phyloP scores from a whole-genome alignment of 148 eudicot species.

The Rhododendron vialii region DNA sequence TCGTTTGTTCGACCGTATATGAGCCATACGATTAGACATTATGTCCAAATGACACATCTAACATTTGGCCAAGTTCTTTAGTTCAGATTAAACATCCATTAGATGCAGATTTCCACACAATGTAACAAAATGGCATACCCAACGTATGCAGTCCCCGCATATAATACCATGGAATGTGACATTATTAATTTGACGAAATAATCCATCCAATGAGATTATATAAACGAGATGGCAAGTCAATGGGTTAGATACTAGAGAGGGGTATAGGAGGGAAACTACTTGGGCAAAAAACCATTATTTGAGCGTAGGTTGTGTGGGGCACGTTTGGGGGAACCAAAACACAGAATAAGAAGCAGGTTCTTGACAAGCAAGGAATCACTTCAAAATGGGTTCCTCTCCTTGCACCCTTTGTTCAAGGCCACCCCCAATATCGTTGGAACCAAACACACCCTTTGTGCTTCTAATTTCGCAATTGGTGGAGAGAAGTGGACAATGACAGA shows the following conservation, averaged over 20 bases:
- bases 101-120: background rate
- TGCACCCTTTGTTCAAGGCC: constrained; percentile 2
- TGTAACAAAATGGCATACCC: background rate
- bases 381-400: constrained; percentile 9
- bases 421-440: background rate
- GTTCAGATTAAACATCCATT: background rate
- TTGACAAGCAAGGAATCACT: constrained; percentile 15
- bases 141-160: background rate
- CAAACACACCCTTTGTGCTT: background rate
- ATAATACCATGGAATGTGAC: background rate
- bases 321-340: constrained; percentile 1
- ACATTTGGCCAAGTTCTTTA: background rate
- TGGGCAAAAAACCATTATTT: background rate
- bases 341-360: background rate
- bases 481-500: background rate
- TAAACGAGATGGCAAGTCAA: background rate
- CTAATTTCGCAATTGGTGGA: background rate
- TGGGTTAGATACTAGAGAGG: background rate
- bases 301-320: constrained; percentile 21
- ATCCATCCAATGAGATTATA: background rate
- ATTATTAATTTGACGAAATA: background rate
- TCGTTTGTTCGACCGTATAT: background rate
- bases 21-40: background rate
- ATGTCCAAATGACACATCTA: background rate
- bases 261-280: background rate